These are phyloP conservation scores for Ceratocystiopsis brevicomis DNA, from an alignment of 2,329 filamentous ascomycete species.

Conservation along the genomic window DNA sequence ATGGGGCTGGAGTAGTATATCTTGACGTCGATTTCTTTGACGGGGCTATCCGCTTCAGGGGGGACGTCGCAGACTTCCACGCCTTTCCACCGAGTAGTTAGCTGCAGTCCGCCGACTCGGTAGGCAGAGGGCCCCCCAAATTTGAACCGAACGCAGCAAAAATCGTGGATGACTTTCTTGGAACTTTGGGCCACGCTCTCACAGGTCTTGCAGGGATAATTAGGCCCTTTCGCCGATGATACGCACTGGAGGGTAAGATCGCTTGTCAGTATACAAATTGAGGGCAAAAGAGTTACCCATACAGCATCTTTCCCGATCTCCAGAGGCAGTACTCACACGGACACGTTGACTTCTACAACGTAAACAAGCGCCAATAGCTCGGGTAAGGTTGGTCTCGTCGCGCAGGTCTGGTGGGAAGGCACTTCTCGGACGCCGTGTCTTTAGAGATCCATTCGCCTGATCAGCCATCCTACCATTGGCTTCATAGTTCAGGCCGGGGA, in stretches of 20 bases:
- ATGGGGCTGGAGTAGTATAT: constrained; percentile 9
- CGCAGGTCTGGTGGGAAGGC: constrained; percentile 13
- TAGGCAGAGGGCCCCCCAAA: constrained; percentile 21
- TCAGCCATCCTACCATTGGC: too few relatives aligned
- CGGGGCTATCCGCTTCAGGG: constrained; percentile 15
- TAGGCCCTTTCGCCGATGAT: constrained; percentile 8
- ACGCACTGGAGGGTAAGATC: constrained; percentile 6
- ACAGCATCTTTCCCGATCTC: too few relatives aligned
- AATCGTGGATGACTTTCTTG: constrained; percentile 27
- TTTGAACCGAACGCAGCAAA: constrained; percentile 25
- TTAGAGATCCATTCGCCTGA: too few relatives aligned
- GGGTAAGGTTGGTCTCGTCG: constrained; percentile 18
- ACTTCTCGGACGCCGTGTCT: constrained; percentile 3
- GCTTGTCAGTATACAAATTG: not conserved
- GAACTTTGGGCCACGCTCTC: constrained; percentile 19
- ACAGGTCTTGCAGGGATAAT: constrained; percentile 22
- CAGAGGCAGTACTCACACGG: constrained; percentile 16
- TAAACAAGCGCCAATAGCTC: constrained; percentile 22
- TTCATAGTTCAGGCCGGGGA: too few relatives aligned
- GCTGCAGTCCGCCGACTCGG: constrained; percentile 23
- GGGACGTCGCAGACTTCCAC: constrained; percentile 22
- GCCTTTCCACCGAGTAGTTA: constrained; percentile 25
- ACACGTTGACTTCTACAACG: constrained; percentile 26
- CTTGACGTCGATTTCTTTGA: constrained; percentile 20
- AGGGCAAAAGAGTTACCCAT: too few relatives aligned